These are phyloP conservation scores for Ottelia alismoides DNA, from an alignment of 106 monocot genomes.

Conservation along the genomic window DNA sequence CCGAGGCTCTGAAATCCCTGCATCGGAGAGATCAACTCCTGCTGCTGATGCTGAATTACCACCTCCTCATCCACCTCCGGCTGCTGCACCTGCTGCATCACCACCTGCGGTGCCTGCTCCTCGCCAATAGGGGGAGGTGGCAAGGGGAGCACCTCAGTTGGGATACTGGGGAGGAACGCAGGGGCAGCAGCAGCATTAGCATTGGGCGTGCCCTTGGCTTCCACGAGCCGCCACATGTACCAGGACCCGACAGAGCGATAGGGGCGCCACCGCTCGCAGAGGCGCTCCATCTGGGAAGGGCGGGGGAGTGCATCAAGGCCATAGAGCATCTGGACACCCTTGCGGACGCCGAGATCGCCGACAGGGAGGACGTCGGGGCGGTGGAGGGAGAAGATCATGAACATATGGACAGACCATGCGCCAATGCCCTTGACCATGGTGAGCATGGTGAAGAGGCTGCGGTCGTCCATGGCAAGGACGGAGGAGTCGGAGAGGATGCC, in stretches of 20 bases:
- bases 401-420: slow-evolving; percentile 95
- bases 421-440: slow-evolving; percentile 93
- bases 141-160: neutral
- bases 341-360: slow-evolving; percentile 67
- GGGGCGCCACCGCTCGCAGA: slow-evolving; percentile 65
- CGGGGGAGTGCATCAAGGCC: slow-evolving; percentile 45
- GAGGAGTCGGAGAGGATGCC: slow-evolving; percentile 60
- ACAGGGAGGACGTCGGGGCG: slow-evolving; percentile 83
- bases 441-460: slow-evolving; percentile 68
- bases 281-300: slow-evolving; percentile 71
- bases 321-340: slow-evolving; percentile 74
- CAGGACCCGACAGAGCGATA: slow-evolving; percentile 73
- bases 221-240: slow-evolving; percentile 89
- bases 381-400: slow-evolving; percentile 91
- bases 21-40: slow-evolving; percentile 23
- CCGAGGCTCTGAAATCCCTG: slow-evolving; percentile 31
- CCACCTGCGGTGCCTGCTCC: neutral
- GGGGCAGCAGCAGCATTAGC: slow-evolving; percentile 8
- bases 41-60: slow-evolving; percentile 7
- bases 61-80: neutral
- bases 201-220: slow-evolving; percentile 27
- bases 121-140: neutral
- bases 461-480: slow-evolving; percentile 65
- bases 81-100: neutral
- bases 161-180: neutral